Base-by-base conservation (phyloP, 116 monocot species). In the Dioscorea cayenensis region DNA sequence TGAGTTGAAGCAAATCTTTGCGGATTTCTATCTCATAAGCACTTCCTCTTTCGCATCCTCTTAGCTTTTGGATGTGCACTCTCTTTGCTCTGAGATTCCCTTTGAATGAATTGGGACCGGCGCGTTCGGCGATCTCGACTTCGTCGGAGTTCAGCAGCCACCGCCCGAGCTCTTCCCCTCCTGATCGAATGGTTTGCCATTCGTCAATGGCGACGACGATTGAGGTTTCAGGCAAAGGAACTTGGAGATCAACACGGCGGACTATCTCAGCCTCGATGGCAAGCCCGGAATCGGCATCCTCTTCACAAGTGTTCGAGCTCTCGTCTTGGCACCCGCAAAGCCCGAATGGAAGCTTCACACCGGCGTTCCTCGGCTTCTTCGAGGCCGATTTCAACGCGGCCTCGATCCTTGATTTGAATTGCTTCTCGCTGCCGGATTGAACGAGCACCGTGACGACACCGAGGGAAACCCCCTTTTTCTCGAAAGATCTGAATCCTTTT, bases 261-360 rank as follows among this genome's bases (percentile, higher is more conserved):
- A 51, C 38, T 6, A 60, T 50, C 64, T 82, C 82, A 10, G 55
- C 60, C 9, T 71, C 77, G n/a, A 37, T 22, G 1, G 25, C 60
- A 18, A 52, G 32, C 6, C 65, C 75, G 50, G 75, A 88, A 28
- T 81, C 82, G 8, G 64, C 69, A 16, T 74, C 77, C 18, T 82
- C 81, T 5, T 80, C 89, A 11, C 19, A 38, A 22, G 51, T 74
- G 36, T 72, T 77, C 20, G 74, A 58, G 49, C 65, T 78, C 78
- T 92, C 89, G 55, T 95, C 92, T 68, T 95, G 92, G 83, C 92
- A 84, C 14, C 92, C 95, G 64, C 95, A 95, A 36, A 95, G 87
- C 35, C 95, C 84, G 52, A 95, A 95, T 0, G 89, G 85, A 3
- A 95, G 87, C 77, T 92, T 95, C 50, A 92, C 95, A 7, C 77